phyloP scores from a whole-genome alignment of 495 filamentous ascomycete genomes.

The Terfezia boudieri region DNA sequence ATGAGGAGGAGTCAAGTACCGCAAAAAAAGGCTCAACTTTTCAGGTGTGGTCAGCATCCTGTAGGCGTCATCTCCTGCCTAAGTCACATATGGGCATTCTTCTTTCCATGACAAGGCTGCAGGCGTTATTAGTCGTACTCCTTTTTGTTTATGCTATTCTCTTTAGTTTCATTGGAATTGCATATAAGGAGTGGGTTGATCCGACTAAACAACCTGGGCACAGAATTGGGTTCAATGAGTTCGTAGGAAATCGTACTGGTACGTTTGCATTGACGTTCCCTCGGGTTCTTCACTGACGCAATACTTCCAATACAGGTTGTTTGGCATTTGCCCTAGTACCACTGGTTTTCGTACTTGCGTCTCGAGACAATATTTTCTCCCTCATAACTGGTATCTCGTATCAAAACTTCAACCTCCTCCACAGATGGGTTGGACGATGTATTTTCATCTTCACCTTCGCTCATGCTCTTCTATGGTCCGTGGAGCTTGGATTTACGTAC shows the following conservation, averaged over 20 bases:
- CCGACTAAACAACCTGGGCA: slow-evolving; percentile 35
- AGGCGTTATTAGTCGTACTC: slow-evolving; percentile 2
- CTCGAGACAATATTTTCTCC: slow-evolving; percentile 36
- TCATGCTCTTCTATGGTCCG: slow-evolving; percentile 43
- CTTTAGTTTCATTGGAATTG: slow-evolving; percentile 4
- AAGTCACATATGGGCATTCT: slow-evolving; percentile 1
- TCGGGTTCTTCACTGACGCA: background rate
- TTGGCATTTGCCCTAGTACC: slow-evolving; percentile 46
- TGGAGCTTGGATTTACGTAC: slow-evolving; percentile 38
- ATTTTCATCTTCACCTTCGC: slow-evolving; percentile 37
- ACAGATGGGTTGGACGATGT: slow-evolving; percentile 41
- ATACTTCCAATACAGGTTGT: slow-evolving; percentile 30
- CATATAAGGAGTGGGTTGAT: slow-evolving; percentile 10
- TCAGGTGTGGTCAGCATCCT: background rate
- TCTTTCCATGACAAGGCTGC: slow-evolving; percentile 2
- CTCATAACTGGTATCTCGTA: slow-evolving; percentile 42
- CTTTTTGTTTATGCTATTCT: slow-evolving; percentile 1
- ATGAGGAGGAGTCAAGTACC: no score
- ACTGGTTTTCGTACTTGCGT: slow-evolving; percentile 35
- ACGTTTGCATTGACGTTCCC: slow-evolving; percentile 22
- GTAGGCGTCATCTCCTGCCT: background rate
- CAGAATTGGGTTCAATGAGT: background rate
- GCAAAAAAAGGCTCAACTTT: background rate
- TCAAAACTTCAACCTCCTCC: slow-evolving; percentile 46
- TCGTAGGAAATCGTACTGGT: slow-evolving; percentile 35